phyloP scores from a whole-genome alignment of 805 yeast species.

The Ogataea methylovora region DNA sequence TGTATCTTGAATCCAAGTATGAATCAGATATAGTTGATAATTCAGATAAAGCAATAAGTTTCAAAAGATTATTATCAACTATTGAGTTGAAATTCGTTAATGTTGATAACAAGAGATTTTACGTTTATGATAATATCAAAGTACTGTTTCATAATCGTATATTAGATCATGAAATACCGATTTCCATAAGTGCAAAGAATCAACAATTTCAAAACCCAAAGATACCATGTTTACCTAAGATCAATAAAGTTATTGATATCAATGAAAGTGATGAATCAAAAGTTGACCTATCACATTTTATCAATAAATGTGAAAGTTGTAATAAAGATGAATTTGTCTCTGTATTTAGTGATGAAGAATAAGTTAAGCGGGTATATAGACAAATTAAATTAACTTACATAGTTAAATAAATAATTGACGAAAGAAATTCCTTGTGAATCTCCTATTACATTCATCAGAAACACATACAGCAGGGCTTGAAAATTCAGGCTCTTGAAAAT shows the following conservation, averaged over 20 bases:
- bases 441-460: constrained; percentile 39
- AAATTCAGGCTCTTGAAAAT: constrained; percentile 33
- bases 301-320: constrained; percentile 11
- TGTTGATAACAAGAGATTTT: constrained; percentile 15
- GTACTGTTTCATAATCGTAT: constrained; percentile 15
- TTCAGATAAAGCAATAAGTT: not conserved
- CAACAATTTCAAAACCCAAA: constrained; percentile 9
- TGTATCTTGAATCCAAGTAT: constrained; percentile 13
- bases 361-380: not conserved
- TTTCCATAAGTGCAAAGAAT: constrained; percentile 1
- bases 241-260: constrained; percentile 10
- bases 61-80: constrained; percentile 15
- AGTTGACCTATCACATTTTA: constrained; percentile 16
- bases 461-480: constrained; percentile 57
- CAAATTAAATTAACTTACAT: not conserved
- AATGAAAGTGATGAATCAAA: constrained; percentile 15
- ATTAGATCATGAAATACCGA: not conserved
- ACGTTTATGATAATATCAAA: constrained; percentile 23
- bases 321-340: not conserved
- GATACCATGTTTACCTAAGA: constrained; percentile 12
- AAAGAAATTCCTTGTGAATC: constrained; percentile 41
- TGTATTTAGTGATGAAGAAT: constrained; percentile 2
- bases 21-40: constrained; percentile 11
- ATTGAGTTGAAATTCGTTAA: constrained; percentile 21
- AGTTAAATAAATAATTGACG: constrained; percentile 41